A percentile compares a stretch with the other conserved stretches of the same genome.
Conservation (phyloP, 192 early-diverging fungal genomes). For the Coemansia sp. region DNA sequence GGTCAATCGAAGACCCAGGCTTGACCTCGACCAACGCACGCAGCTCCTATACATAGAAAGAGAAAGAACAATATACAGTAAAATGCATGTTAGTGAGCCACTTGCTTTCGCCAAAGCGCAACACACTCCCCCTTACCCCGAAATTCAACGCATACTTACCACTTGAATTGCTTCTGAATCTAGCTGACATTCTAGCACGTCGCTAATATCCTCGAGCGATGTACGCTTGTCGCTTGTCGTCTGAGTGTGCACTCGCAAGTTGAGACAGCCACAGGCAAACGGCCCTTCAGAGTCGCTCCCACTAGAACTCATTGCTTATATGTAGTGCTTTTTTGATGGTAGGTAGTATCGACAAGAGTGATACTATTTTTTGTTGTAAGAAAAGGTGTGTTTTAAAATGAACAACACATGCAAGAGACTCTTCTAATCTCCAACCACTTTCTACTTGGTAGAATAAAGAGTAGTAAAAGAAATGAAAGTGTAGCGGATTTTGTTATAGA, state of each 20-base stretch:
- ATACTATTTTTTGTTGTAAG: background rate
- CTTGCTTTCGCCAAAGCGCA: background rate
- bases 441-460: background rate
- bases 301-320: background rate
- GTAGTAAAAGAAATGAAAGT: background rate
- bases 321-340: conserved; percentile 10
- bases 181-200: conserved; percentile 48
- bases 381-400: background rate
- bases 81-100: background rate
- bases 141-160: conserved; percentile 26
- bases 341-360: conserved; percentile 6
- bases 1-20: conserved; percentile 54
- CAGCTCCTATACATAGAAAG: conserved; percentile 23
- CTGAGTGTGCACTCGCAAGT: conserved; percentile 37
- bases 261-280: conserved; percentile 47
- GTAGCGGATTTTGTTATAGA: background rate
- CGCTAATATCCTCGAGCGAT: conserved; percentile 39
- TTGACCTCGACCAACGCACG: conserved; percentile 46
- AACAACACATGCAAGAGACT: background rate
- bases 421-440: background rate
- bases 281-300: conserved; percentile 13
- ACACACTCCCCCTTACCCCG: background rate
- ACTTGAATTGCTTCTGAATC: conserved; percentile 37
- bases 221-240: conserved; percentile 26
- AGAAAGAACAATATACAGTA: background rate